A percentile compares a stretch with the other conserved stretches of the same genome.
These are phyloP conservation scores for Colletotrichum gigasporum DNA, from an alignment of 2,329 filamentous ascomycete species.

Conservation along the genomic window DNA sequence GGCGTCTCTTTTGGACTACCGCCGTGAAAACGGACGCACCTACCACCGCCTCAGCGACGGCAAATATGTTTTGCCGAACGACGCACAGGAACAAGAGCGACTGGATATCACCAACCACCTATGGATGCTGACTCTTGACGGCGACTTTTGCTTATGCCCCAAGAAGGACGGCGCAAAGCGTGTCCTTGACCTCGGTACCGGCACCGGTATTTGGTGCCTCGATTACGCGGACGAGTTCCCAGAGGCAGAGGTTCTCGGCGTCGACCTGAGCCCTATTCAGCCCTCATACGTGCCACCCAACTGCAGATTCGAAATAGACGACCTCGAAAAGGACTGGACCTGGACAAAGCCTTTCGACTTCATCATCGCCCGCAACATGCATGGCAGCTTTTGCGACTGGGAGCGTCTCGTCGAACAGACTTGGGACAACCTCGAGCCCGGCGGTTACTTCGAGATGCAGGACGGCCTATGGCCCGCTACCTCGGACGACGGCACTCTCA, in stretches of 20 bases:
- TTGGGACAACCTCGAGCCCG: conserved; percentile 40
- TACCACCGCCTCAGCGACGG: conserved; percentile 35
- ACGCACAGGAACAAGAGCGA: conserved; percentile 25
- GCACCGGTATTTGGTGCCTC: conserved; percentile 18
- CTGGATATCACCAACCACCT: conserved; percentile 47
- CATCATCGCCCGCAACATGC: conserved; percentile 44
- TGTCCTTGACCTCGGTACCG: conserved; percentile 28
- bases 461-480: conserved; percentile 37
- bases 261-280: conserved; percentile 46
- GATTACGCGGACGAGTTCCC: conserved; percentile 10
- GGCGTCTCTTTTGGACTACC: conserved; percentile 6
- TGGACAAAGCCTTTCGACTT: conserved; percentile 40
- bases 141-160: conserved; percentile 41
- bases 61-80: conserved; percentile 38
- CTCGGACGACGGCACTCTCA: conserved; percentile 43
- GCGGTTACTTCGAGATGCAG: conserved; percentile 44
- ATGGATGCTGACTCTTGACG: conserved; percentile 41
- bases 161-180: conserved; percentile 32
- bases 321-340: conserved; percentile 39
- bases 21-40: conserved; percentile 20
- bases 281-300: conserved; percentile 42
- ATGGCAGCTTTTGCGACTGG: conserved; percentile 38
- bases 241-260: conserved; percentile 34
- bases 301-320: conserved; percentile 41
- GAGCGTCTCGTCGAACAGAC: conserved; percentile 30